Percentiles rank a stretch among this genome's conserved stretches.
Evolutionary conservation across 306 rosid species (phyloP).

Genomic region (Citrullus colocynthis): DNA sequence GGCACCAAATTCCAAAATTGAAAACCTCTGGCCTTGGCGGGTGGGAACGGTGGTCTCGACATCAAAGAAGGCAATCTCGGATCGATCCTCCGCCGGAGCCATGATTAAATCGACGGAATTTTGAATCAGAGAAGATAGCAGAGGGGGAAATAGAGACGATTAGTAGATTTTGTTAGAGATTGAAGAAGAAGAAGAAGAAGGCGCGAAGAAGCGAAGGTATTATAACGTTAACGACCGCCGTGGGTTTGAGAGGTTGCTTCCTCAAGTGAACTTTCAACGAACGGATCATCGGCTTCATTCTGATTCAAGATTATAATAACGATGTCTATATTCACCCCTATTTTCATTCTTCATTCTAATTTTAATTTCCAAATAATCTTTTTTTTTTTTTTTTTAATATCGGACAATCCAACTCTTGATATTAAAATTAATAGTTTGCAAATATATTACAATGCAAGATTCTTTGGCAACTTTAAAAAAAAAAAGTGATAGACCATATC

Average conservation of each 20-base stretch:
- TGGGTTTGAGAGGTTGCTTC: background rate
- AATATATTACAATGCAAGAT: too few relatives aligned
- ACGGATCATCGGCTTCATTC: background rate
- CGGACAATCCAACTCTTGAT: too few relatives aligned
- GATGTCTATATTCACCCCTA: too few relatives aligned
- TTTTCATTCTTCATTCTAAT: background rate
- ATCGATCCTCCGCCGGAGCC: constrained; percentile 47
- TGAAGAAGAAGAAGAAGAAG: constrained; percentile 5
- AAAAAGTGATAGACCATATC: too few relatives aligned
- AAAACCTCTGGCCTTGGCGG: constrained; percentile 38
- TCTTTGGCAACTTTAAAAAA: too few relatives aligned
- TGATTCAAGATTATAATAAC: too few relatives aligned
- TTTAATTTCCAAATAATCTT: background rate
- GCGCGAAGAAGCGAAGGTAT: constrained; percentile 3
- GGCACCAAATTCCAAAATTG: constrained; percentile 74
- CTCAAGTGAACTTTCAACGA: background rate
- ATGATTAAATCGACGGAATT: background rate
- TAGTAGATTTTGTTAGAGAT: background rate
- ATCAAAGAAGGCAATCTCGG: constrained; percentile 84
- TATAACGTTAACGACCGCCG: background rate
- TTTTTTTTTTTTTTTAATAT: too few relatives aligned
- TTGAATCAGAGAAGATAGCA: background rate
- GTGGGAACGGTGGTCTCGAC: constrained; percentile 80
- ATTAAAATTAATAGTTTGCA: too few relatives aligned
- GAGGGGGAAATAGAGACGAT: background rate